Base-by-base conservation (phyloP, 108 stramenopile species). In the Fistulifera solaris region DNA sequence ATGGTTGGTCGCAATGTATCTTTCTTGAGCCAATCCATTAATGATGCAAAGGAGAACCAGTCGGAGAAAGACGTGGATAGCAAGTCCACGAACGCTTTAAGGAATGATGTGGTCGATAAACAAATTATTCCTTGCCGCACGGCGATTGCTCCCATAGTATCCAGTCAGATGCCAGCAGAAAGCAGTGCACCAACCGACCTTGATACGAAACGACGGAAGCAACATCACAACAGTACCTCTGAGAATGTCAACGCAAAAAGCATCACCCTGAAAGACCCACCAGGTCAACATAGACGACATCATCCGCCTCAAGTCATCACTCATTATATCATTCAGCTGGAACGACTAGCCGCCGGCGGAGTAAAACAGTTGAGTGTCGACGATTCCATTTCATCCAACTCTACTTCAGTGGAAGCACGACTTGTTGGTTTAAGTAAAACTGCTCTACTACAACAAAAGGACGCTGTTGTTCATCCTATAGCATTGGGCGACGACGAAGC, bases 291-390 rank as follows among this genome's bases (percentile, higher is more conserved):
- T 10, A 13, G 31, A n/a, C 15, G 28, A 40, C 21, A 54, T 10
- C 52, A 54, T 19, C 50, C 62, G 4, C 16, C 21, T 17, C 53
- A 62, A 23, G 52, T 55, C 27, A 50, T 82, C 25, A 82, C 74
- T 7, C 81, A 82, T 56, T 82, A 64, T 50, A 65, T 76, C 23
- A 82, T 82, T 28, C 81, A 82, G 46, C 48, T 82, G 23, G 71
- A 76, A 48, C 55, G 64, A 18, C 31, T 35, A 8, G 31, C 45
- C 17, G 66, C 72, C 17, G 55, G 62, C 26, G 55, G 57, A 12
- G 17, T 26, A 8, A 26, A 48, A 14, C 18, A 66, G 22, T 23
- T 58, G 0, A 59, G 55, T 17, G 39, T 40, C 15, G 21, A 7
- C 6, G 56, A 56, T 40, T 72, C 71, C 8, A 52, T 61, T 18